Base-by-base conservation (phyloP, 192 early-diverging fungal species). In the Umbelopsis sp. region DNA sequence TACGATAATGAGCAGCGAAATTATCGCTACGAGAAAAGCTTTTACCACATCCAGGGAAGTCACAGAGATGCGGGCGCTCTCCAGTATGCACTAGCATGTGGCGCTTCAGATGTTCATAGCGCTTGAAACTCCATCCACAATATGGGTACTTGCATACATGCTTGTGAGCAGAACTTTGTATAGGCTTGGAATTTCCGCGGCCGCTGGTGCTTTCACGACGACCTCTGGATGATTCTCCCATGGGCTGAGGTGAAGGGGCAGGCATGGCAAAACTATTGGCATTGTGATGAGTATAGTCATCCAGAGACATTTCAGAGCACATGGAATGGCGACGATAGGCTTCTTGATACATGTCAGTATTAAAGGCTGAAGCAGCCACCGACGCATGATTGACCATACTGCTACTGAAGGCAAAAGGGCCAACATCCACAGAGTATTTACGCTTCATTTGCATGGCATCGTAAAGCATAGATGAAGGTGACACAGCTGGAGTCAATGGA, bases 21-120 rank as follows among this genome's bases (percentile, higher is more conserved):
- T 91, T 91, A 49, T 91, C 90, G 23, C 90, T 91, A 68, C 91
- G 86, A 67, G 89, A 91, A 72, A 95, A 95, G 8, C 81, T 84
- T 78, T 93, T 93, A 72, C 88, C 90, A 73, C 93, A 95, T 61
- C 87, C 88, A 45, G 87, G 80, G 75, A 83, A 85, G 48, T 81
- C 79, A 76, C 91, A 92, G 48, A 81, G 76, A 79, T 90, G 87
- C 49, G 91, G 90, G 50, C 88, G 80, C 68, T 91, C 90, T 48
- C 91, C 91, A 46, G 92, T 89, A 72, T 93, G 92, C 2, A 88
- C 89, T 64, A 92, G 81, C 84, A 90, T 85, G 71, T 93, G 93
- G 47, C 92, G 88, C 61, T 90, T 92, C 25, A 94, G 80, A 68
- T 94, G 93, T 71, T 93, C 91, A 50, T 88, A 92, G 22, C 91